phyloP scores from a whole-genome alignment of 192 early-diverging fungal species.

The Neocallimastix lanati region DNA sequence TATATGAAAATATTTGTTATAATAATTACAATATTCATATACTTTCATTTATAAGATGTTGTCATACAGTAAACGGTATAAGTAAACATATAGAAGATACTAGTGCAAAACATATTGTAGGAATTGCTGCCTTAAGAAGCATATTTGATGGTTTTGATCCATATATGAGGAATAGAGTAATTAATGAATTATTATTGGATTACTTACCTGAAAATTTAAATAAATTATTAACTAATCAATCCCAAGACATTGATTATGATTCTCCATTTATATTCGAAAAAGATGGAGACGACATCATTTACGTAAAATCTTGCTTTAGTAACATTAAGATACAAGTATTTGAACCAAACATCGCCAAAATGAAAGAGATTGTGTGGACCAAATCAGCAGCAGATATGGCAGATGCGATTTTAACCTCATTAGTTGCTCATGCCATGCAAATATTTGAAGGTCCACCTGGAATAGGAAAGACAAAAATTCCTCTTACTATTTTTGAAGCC shows the following conservation, averaged over 20 bases:
- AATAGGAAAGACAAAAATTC: not conserved
- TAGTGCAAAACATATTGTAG: not conserved
- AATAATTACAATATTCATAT: not conserved
- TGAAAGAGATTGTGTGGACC: not conserved
- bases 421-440: not conserved
- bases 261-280: not conserved
- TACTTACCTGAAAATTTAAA: not conserved
- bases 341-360: not conserved
- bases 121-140: not conserved
- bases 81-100: not conserved
- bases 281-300: too few species aligned
- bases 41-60: not conserved
- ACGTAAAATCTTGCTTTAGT: not conserved
- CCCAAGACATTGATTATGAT: not conserved
- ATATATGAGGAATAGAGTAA: not conserved
- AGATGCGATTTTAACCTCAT: not conserved
- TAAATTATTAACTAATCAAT: not conserved
- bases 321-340: not conserved
- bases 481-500: not conserved
- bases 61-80: not conserved
- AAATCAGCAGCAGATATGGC: not conserved
- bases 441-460: not conserved
- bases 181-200: not conserved
- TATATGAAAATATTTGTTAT: not conserved
- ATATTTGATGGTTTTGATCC: not conserved